Base-by-base conservation (phyloP, 2,329 filamentous ascomycete species). In the Karstenula rhodostoma region DNA sequence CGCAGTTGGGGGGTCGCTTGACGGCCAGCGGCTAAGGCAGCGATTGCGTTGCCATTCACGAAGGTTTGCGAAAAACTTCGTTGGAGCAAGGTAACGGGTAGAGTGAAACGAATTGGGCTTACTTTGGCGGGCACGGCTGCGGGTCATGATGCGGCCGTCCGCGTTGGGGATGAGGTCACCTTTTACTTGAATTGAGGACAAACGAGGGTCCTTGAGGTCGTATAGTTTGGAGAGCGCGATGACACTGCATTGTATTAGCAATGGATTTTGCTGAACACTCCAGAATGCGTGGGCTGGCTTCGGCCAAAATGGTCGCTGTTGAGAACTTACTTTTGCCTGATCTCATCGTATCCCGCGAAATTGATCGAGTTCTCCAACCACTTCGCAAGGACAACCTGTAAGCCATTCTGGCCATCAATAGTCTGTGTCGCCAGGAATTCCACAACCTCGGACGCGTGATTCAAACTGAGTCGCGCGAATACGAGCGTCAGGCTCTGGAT, bases 321-420 rank as follows among this genome's bases (percentile, higher is more conserved):
- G 2, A 10, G 46, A 25, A 46, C 89, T 78, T 82, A 94, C 91
- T 98, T 99, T 78, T 97, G 93, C 68, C 94, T 88, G 69, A 98
- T 98, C 78, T 97, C 94, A 71, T 98, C 94, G 70, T 97, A 99
- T 13, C 95, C 95, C n/a, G 93, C 93, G 79, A 99, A 99, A 78
- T 91, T 96, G 78, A 96, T 87, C 4, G 93, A 97, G 78, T 98
- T 97, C 81, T 98, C 95, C 0, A 99, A 84, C 95, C 95, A 99
- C 80, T 98, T 97, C 79, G 89, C 86, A 67, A 98, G 82, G 3
- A 99, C 95, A 25, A 97, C 89, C 65, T 94, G 88, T 8, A 99
- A 82, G n/a, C 94, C 95, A 71, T 86, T 96, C 73, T 91, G 85
- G 19, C 89, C 89, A 50, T 88, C 87, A 66, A 98, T 91, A 68